phyloP scores from a whole-genome alignment of 2,329 filamentous ascomycete genomes.

The Chaetomium strumarium region DNA sequence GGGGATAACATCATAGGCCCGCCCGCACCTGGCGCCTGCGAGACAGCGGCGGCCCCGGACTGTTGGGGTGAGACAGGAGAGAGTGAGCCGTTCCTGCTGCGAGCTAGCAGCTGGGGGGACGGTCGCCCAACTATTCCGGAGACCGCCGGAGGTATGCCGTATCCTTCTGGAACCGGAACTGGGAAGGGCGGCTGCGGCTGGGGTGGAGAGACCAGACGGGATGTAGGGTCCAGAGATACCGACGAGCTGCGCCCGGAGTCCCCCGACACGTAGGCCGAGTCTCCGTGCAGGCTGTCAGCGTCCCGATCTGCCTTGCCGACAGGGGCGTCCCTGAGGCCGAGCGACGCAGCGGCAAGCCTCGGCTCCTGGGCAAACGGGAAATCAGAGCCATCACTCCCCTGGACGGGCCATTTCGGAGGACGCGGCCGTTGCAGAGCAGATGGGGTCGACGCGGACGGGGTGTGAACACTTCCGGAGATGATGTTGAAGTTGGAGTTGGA shows the following conservation, averaged over 20 bases:
- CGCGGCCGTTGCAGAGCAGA: slow-evolving; percentile 36
- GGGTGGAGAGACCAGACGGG: slow-evolving; percentile 41
- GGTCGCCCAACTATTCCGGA: slow-evolving; percentile 46
- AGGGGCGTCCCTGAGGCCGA: slow-evolving; percentile 16
- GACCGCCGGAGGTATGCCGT: slow-evolving; percentile 34
- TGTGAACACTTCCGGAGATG: slow-evolving; percentile 28
- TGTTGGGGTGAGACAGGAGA: slow-evolving; percentile 26
- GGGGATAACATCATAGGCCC: slow-evolving; percentile 48
- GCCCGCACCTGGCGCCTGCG: slow-evolving; percentile 41
- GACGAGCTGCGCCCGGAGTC: slow-evolving; percentile 50
- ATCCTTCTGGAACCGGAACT: slow-evolving; percentile 24
- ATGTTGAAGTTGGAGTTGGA: slow-evolving; percentile 39
- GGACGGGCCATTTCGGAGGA: slow-evolving; percentile 44
- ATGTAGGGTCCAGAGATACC: slow-evolving; percentile 38
- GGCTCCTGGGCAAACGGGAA: slow-evolving; percentile 22
- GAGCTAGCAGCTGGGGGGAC: slow-evolving; percentile 49
- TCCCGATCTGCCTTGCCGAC: slow-evolving; percentile 38
- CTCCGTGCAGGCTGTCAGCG: slow-evolving; percentile 42
- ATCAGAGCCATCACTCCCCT: slow-evolving; percentile 40
- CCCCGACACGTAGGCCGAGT: slow-evolving; percentile 50
- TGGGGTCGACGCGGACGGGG: slow-evolving; percentile 24
- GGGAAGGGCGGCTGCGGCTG: slow-evolving; percentile 35
- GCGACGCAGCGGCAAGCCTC: slow-evolving; percentile 10
- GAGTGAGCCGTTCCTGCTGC: slow-evolving; percentile 40
- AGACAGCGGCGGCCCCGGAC: slow-evolving; percentile 47